Evolutionary conservation across 495 filamentous ascomycete genomes (phyloP), one percentile per base, ranked within the genome.

Genomic region (Aspergillus ostianus): DNA sequence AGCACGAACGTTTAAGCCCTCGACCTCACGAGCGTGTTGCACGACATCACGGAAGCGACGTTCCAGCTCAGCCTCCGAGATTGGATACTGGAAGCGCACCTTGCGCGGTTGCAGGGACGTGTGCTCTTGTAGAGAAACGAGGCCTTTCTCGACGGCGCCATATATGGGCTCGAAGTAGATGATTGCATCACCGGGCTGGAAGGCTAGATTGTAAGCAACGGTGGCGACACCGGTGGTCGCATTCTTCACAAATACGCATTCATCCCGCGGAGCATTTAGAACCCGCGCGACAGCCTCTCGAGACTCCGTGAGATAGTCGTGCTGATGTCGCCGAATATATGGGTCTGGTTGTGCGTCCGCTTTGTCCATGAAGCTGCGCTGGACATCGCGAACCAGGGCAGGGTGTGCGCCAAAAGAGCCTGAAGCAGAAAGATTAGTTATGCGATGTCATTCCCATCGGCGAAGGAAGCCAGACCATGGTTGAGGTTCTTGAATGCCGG

Each of bases 331-430:
- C 26, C 88, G 84, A 63, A 93, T 85, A 74, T 92, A 97, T 19
- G 72, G 68, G 74, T 96, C 90, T 0, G 92, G 89, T 5, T 67
- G 73, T 0, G 77, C 60, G 74, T 97, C 93, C 53, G 78, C 72
- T 0, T 71, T 64, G 56, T 80, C 76, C 70, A 92, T 84, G 64
- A 83, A 87, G 32, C 71, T 57, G 44, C 79, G 81, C 20, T 85
- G 79, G 17, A 76, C 77, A 7, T 81, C 65, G 32, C 80, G 81
- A 62, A 97, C 77, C 29, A 73, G 58, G 15, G 65, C 70, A 7
- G 93, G 92, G 65, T 86, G 84, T 8, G 89, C 83, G n/a, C 92
- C 92, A 70, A 89, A 97, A 21, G 92, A 91, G 55, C 91, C 90
- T 88, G 56, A 26, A 26, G 23, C 4, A 26, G 2, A 2, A 26